Base-by-base conservation (phyloP, 2,329 filamentous ascomycete genomes). In the Clonostachys chloroleuca region DNA sequence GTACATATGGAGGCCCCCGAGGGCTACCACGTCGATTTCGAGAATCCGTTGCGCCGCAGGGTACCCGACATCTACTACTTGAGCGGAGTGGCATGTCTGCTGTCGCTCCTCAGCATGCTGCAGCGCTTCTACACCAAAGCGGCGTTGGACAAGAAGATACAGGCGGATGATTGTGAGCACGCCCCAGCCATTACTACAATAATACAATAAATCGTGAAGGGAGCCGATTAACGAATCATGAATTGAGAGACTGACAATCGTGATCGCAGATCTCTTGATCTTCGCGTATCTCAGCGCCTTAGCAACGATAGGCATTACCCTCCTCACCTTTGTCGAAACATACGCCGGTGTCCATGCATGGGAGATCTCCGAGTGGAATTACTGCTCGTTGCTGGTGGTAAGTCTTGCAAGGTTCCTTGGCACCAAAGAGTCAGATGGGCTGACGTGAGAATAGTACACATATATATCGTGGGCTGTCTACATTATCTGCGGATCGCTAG, bases 401-500 rank as follows among this genome's bases (percentile, higher is more conserved):
- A 9, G 24, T 10, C 24, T 30, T 30, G 24, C 24, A 30, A 30
- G 8, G 10, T 10, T 3, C 8, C 3, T n/a, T 14, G 8, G 20
- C 30, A 37, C 24, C 24, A 30, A 30, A 30, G 12, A 35, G 5
- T 13, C 12, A 18, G 7, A 13, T n/a, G 14, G 14, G 14, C 43
- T 45, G 33, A 45, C 33, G 2, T 24, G 12, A 12, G 18, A 14
- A 41, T 7, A 60, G 58, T 52, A 54, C 35, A 56, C 58, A 3
- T 62, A 57, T 36, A 59, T 63, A 20, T 53, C 54, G 5, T 50
- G 53, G 1, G 55, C 55, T 4, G 52, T 66, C 12, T 69, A 66
- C 47, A 61, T 63, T 14, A 49, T 56, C 6, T 59, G 60, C 40
- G 61, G 62, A 12, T 61, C 59, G 12, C 56, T 64, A n/a, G 64